Evolutionary conservation across 2,329 filamentous ascomycete genomes (phyloP), one percentile per base, ranked within the genome.

Genomic region (Fusarium mexicanum): DNA sequence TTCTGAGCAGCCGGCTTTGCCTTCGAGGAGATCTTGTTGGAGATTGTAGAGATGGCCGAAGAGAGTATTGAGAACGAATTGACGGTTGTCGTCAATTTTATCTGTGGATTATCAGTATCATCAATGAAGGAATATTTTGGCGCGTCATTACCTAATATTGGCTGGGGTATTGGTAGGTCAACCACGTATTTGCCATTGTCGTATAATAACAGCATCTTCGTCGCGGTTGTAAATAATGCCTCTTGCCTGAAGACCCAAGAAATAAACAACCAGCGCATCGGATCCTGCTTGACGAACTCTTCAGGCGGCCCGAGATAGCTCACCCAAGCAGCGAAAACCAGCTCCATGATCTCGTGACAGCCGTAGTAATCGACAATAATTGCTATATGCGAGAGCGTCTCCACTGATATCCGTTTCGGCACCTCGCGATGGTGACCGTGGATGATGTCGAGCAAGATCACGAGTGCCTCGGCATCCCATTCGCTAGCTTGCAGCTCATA

Each of bases 361-460:
- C 79, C 58, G 20, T 80, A 80, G 35, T 81, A 80, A n/a, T 81
- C 78, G 4, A 81, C 77, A 6, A 81, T 59, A 11, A 78, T 73
- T 1, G 79, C 78, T 13, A 81, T 61, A 33, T 80, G 78, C 5
- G 78, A 73, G 2, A 80, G 54, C 31, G 70, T 77, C 29, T 80
- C 76, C 3, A 79, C 63, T 2, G 51, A 59, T 13, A 81, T 38
- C 1, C 8, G 31, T 3, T 64, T 64, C 1, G 80, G 78, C 0
- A 82, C 75, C 8, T 53, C 59, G 48, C 68, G 65, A 12, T 74
- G 69, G 14, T 75, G 76, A 7, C 80, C 74, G 22, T 82, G 80
- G 1, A 82, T 78, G 20, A 80, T 73, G 17, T 76, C 57, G 37
- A 82, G 74, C 2, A 81, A 24, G n/a, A 80, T 76, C 2, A 79